Conservation (phyloP, 23 red algal genomes). For the Gracilariopsis chorda region DNA sequence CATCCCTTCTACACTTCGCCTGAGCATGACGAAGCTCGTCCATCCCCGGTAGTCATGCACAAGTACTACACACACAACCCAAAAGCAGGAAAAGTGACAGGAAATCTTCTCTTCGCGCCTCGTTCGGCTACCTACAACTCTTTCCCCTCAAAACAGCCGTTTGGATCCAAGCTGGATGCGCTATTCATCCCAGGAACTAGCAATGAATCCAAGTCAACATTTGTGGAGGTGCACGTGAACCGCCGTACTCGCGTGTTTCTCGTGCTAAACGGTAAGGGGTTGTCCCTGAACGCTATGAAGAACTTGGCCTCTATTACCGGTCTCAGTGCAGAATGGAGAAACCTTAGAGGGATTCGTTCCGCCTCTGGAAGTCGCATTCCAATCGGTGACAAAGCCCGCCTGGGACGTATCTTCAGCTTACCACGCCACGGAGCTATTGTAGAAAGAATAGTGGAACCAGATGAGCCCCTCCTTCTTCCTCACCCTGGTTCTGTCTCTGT, state of each 20-base stretch:
- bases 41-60: not conserved
- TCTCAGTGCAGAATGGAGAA: not conserved
- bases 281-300: not conserved
- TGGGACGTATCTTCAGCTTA: no score
- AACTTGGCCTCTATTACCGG: not conserved
- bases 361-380: no score
- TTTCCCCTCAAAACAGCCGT: not conserved
- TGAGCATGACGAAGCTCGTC: not conserved
- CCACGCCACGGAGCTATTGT: not conserved
- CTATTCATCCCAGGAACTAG: not conserved
- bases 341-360: no score
- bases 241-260: not conserved
- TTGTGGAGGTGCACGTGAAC: not conserved
- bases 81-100: not conserved
- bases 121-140: not conserved
- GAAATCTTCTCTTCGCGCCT: not conserved
- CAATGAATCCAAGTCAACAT: not conserved
- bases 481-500: not conserved
- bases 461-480: not conserved
- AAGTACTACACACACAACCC: not conserved
- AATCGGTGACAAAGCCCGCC: not conserved
- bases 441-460: not conserved
- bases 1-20: not conserved
- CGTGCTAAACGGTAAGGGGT: not conserved
- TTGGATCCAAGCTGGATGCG: not conserved